Percentiles rank a stretch among this genome's conserved stretches.
phyloP scores from a whole-genome alignment of 805 yeast genomes.

The Starmerella floris region DNA sequence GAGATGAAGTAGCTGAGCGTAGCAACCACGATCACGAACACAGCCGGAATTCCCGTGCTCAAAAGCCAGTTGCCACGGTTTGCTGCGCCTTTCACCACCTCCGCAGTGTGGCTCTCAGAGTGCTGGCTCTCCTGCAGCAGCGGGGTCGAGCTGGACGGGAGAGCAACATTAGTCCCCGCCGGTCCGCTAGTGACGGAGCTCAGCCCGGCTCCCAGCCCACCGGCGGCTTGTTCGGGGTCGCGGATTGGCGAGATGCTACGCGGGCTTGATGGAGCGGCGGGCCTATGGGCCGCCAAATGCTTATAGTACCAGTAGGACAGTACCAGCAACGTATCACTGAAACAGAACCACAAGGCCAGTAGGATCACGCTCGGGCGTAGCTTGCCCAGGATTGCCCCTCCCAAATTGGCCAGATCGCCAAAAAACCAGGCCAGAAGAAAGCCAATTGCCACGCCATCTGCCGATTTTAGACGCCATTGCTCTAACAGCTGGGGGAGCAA shows the following conservation, averaged over 20 bases:
- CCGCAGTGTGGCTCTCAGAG: neutral
- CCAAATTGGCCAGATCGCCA: slow-evolving; percentile 56
- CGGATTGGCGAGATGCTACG: neutral
- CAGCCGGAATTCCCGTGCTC: slow-evolving; percentile 41
- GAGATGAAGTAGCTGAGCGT: slow-evolving; percentile 43
- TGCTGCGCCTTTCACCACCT: slow-evolving; percentile 19
- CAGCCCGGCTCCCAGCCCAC: neutral
- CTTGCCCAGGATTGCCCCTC: slow-evolving; percentile 58
- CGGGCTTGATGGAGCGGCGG: neutral
- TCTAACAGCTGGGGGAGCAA: slow-evolving; percentile 66
- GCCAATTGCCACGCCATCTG: slow-evolving; percentile 62
- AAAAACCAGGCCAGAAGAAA: slow-evolving; percentile 57
- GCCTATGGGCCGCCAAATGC: slow-evolving; percentile 1
- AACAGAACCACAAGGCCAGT: slow-evolving; percentile 63
- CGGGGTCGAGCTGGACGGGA: slow-evolving; percentile 17
- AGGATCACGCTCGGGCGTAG: slow-evolving; percentile 56
- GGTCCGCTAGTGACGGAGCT: too few species aligned
- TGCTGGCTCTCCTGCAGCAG: slow-evolving; percentile 25
- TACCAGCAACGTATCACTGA: slow-evolving; percentile 52
- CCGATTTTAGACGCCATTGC: slow-evolving; percentile 59
- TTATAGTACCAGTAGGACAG: slow-evolving; percentile 45
- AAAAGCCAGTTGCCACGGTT: slow-evolving; percentile 17
- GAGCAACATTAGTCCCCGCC: neutral
- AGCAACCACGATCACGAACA: slow-evolving; percentile 53
- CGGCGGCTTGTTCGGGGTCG: neutral